Base-by-base conservation (phyloP, 495 filamentous ascomycete genomes). In the Xylaria sp. region DNA sequence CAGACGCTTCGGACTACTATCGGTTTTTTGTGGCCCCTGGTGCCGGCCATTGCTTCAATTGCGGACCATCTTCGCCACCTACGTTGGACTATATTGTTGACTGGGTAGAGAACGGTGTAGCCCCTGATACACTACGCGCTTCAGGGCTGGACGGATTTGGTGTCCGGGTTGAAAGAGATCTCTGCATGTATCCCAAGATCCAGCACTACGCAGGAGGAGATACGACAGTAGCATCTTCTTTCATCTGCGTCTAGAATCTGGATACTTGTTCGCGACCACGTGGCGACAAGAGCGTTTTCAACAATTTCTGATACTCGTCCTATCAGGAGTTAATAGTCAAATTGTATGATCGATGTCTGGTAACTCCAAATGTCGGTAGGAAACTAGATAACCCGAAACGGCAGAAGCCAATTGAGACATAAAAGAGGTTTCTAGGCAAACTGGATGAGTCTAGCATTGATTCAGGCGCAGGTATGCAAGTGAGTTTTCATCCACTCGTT, bases 21-120 rank as follows among this genome's bases (percentile, higher is more conserved):
- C 73, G 79, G 21, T 58, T 78, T n/a, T 81, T 81, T 57, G 43
- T 73, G 8, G 80, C 76, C 3, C 78, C 80, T 2, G 80, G 80
- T 5, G 73, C 78, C 1, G 68, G 43, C n/a, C 78, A 80, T 67
- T 80, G 80, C 52, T 66, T 66, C 17, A 61, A 64, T 21, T 76
- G 77, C 7, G 43, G 33, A 0, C 79, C 76, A 14, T 65, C 71
- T 35, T 15, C n/a, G 11, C 71, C 76, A n/a, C 74, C 65, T 37
- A 55, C 72, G 59, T 43, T 80, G 29, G 72, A 61, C 14, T 73
- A 73, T 17, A 66, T 85, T 21, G 79, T 82, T 0, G 70, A 72
- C 24, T 85, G 83, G 83, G 83, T 85, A 0, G 83, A 85, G 73
- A 71, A 79, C 5, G 81, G 75, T 2, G 50, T 76, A 11, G 74